These are phyloP conservation scores for Takashimella tepidaria DNA, from an alignment of 1,284 basidiomycete species.

Conservation along the genomic window DNA sequence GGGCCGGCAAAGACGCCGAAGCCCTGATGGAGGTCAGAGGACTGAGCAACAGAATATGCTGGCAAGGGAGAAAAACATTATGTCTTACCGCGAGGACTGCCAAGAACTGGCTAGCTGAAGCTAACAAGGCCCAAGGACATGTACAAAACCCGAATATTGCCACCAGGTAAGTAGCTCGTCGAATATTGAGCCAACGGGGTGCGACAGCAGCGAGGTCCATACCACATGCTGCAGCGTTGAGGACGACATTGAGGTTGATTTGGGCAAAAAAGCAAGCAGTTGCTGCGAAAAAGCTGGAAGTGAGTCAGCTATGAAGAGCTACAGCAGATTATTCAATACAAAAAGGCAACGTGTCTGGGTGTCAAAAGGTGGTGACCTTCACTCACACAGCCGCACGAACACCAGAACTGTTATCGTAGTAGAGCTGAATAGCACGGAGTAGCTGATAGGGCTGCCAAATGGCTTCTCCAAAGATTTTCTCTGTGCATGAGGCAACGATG, in stretches of 20 bases:
- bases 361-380: no score
- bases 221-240: neutral
- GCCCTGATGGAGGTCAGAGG: neutral
- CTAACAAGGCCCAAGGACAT: neutral
- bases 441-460: neutral
- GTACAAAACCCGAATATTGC: neutral
- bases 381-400: neutral
- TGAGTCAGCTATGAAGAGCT: no score
- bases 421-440: neutral
- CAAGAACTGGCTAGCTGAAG: neutral
- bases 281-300: neutral
- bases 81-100: neutral
- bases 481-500: neutral
- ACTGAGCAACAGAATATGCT: no score
- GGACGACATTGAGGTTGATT: neutral
- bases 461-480: neutral
- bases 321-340: no score
- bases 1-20: neutral
- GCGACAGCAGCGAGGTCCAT: conserved; percentile 94
- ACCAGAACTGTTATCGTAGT: neutral
- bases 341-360: no score
- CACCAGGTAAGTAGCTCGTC: neutral
- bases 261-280: neutral
- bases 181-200: conserved; percentile 48
- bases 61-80: neutral